Evolutionary conservation across 2,329 filamentous ascomycete genomes (phyloP), one percentile per base, ranked within the genome.

Genomic region (Fusarium floridanum): DNA sequence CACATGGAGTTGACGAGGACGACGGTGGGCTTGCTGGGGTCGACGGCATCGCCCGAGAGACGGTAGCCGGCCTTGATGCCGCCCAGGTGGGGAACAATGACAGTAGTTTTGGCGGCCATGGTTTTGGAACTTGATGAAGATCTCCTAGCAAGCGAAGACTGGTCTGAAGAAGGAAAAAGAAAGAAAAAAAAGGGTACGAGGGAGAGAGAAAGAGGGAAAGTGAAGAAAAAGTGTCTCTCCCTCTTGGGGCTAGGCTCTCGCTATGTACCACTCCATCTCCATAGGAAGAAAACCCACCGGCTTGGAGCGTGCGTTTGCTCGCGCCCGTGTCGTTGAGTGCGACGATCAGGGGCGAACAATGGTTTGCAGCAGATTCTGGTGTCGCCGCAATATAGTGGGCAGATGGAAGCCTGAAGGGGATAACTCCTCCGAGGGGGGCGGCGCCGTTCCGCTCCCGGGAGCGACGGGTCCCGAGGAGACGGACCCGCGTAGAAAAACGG

Each of bases 1-100:
- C 85, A 86, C 82, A 89, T 85, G 32, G 86, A 85, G 81, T 88
- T 88, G 76, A 89, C 82, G 71, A 89, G 84, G 29, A 89, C 84
- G 43, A 85, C 77, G 4, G 87, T 89, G 20, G 87, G 86, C 80
- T 89, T 89, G 63, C 81, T 78, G 6, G 85, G 77, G 81, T 91
- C 88, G 66, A 86, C 82, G 41, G 75, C 78, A 62, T 83, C 79
- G 63, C 82, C 81, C 29, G 83, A 82, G 37, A 86, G 78, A 55
- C 84, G 81, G 76, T 86, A 88, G 53, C 86, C 87, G 48, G 82
- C 86, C 61, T 79, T 79, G 79, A 86, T 87, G 55, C 86, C 85
- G 45, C 86, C 85, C 7, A 88, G 81, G 79, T 88, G 86, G 66
- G 85, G 84, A 63, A 88, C 85, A 50, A 80, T 73, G 71, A 88